Evolutionary conservation across 2,329 filamentous ascomycete species (phyloP), one percentile per base, ranked within the genome.

Genomic region (Xylaria hypoxylon): DNA sequence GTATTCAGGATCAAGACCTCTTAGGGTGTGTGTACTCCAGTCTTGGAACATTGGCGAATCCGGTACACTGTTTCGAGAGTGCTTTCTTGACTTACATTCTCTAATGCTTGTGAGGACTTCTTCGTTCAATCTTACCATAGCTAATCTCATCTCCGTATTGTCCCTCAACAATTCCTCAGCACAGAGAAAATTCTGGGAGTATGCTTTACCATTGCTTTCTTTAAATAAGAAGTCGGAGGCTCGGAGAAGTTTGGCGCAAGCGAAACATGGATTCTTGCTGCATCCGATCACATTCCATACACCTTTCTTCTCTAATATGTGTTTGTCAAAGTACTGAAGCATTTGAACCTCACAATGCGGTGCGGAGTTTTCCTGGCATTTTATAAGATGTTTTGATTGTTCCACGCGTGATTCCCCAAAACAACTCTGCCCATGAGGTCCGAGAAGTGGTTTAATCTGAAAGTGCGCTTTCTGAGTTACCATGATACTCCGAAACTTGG

Each of bases 331-430:
- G 28, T 52, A 28, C 13, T 33, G 35, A 7, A 53, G 38, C 26
- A 61, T 26, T 19, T 53, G 48, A 4, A 61, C 52, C 48, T 61
- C 58, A 31, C 48, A 61, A 26, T 53, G 48, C 2, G 48, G 48
- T 10, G 31, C 6, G 17, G 17, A 19, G 8, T 22, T 24, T 45
- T 22, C 42, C n/a, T n/a, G n/a, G n/a, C n/a, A n/a, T n/a, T n/a
- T n/a, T n/a, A n/a, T n/a, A n/a, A n/a, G n/a, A n/a, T n/a, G n/a
- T n/a, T n/a, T n/a, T n/a, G n/a, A n/a, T n/a, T n/a, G n/a, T n/a
- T n/a, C n/a, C n/a, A n/a, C n/a, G n/a, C n/a, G n/a, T n/a, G n/a
- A n/a, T n/a, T n/a, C n/a, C n/a, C n/a, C n/a, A n/a, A n/a, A n/a
- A n/a, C n/a, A n/a, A n/a, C n/a, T n/a, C n/a, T n/a, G n/a, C n/a